A percentile compares a stretch with the other conserved stretches of the same genome.
phyloP scores from a whole-genome alignment of 164 flowering plant species.

The Stephania cephalantha region DNA sequence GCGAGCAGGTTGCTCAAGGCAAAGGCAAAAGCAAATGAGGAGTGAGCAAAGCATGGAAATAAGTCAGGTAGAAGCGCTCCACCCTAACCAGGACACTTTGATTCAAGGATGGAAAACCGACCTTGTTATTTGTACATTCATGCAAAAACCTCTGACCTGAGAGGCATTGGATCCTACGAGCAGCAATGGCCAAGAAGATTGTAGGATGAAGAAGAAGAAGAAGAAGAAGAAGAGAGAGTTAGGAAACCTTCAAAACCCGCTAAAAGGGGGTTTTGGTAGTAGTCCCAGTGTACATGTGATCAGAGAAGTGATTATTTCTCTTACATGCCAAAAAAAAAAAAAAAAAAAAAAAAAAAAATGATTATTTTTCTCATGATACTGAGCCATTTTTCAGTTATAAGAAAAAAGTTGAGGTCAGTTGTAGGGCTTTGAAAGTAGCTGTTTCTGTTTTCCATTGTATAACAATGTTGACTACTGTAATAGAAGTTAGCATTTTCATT shows the following conservation, averaged over 20 bases:
- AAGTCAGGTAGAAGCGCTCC: not conserved
- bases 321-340: conserved; percentile 9
- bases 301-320: conserved; percentile 18
- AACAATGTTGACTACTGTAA: not conserved
- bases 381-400: conserved; percentile 21
- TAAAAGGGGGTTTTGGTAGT: conserved; percentile 13
- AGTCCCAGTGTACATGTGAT: conserved; percentile 18
- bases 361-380: no score
- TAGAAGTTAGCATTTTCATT: not conserved
- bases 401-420: not conserved
- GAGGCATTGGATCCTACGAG: conserved; percentile 4
- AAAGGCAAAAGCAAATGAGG: conserved; percentile 14
- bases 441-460: not conserved
- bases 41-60: conserved; percentile 10
- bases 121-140: conserved; percentile 1
- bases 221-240: no score
- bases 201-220: not conserved
- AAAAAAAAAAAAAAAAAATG: no score
- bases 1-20: conserved; percentile 50
- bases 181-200: conserved; percentile 2
- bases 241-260: conserved; percentile 7
- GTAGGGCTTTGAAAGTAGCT: not conserved
- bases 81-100: conserved; percentile 14
- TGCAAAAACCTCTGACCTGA: conserved; percentile 7
- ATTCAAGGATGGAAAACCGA: conserved; percentile 8